Base-by-base conservation (phyloP, 805 yeast species). In the Candida bentonensis region DNA sequence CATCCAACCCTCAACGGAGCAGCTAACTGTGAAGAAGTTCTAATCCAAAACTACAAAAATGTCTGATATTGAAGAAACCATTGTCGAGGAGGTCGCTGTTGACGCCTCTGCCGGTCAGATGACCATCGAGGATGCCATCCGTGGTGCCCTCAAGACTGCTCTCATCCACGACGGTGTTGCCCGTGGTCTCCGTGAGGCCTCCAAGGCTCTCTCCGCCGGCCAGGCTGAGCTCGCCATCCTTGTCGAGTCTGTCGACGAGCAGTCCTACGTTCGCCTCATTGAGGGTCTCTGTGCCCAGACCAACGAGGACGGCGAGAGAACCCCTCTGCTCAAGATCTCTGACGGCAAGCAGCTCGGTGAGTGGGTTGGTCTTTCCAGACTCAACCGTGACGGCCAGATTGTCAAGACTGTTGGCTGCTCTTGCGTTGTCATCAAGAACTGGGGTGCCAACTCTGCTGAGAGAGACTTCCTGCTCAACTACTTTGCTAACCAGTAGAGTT, bases 341-440 rank as follows among this genome's bases (percentile, higher is more conserved):
- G 98, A 92, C 69, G 96, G 97, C 68, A 92, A 92, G 82, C 84
- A 86, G 78, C 81, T 92, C 69, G 99, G 99, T 80, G 97, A 92
- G 79, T 92, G 98, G 98, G 97, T 97, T 66, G 98, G 98, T 83
- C 79, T 92, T 62, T 92, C 96, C 78, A 86, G 87, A 76, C 81
- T 89, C 65, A 97, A 92, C 94, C 86, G 96, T 76, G 97, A 92
- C 65, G 99, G 98, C 76, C 87, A 89, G 79, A 96, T 97, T 75
- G 87, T 96, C 80, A 92, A 92, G 86, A 97, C 92, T 64, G 98
- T 92, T 70, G 98, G 98, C 76, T 94, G 96, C 73, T 88, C 97
- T 63, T 89, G 95, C 74, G 96, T 89, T 68, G 98, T 92, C 64
- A 85, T 92, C 79, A 88, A 84, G 81, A 82, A 87, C 94, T 92